Evolutionary conservation across 345 rosid genomes (phyloP).

Genomic region (Populus ilicifolia): DNA sequence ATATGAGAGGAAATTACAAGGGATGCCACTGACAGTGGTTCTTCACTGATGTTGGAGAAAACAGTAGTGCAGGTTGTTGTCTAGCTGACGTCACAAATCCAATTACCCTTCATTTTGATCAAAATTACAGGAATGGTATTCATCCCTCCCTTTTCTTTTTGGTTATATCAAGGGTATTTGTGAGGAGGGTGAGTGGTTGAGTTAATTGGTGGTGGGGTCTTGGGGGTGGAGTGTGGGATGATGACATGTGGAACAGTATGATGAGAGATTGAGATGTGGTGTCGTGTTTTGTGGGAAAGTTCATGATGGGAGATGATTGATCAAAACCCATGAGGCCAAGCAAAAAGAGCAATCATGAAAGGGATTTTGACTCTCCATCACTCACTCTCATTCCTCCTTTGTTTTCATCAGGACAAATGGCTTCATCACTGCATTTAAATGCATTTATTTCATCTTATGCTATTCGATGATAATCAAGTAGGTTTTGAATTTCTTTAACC

Average conservation of each 20-base stretch:
- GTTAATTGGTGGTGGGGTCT: neutral
- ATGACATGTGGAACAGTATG: slow-evolving; percentile 7
- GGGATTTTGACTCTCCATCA: neutral
- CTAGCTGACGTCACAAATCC: slow-evolving; percentile 38
- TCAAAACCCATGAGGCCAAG: neutral
- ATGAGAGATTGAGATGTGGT: neutral
- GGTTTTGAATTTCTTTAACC: too few species aligned
- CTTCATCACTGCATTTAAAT: too few species aligned
- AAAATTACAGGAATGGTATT: slow-evolving; percentile 28
- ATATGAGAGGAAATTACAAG: neutral
- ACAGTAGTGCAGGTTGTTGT: slow-evolving; percentile 6
- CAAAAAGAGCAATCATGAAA: neutral
- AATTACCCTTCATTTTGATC: slow-evolving; percentile 3
- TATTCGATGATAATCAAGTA: too few species aligned
- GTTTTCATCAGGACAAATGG: neutral
- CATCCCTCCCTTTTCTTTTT: too few species aligned
- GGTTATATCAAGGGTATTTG: too few species aligned
- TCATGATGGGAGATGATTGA: neutral
- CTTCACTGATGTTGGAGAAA: neutral
- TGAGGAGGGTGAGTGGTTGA: neutral
- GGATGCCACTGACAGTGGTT: neutral
- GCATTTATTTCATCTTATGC: too few species aligned
- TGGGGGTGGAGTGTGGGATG: neutral
- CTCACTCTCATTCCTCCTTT: neutral
- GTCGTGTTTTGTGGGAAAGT: neutral